Evolutionary conservation across 139 green algal genomes (phyloP).

Genomic region (Nannochloris sp.): DNA sequence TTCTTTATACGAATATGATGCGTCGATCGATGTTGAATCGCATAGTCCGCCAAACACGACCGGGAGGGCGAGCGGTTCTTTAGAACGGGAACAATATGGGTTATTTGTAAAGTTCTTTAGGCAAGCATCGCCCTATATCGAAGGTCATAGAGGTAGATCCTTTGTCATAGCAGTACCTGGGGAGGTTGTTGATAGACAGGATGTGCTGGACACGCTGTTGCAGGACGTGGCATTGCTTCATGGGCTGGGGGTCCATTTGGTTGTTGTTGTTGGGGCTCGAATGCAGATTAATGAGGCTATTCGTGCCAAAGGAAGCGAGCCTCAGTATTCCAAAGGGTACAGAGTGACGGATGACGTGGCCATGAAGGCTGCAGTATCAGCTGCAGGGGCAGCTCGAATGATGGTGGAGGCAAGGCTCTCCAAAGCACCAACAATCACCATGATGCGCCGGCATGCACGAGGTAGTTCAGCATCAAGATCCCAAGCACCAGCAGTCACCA

Average conservation of each 20-base stretch:
- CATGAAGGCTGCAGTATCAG: slow-evolving; percentile 27
- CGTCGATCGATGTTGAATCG: too few species aligned
- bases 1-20: too few species aligned
- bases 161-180: slow-evolving; percentile 94
- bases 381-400: slow-evolving; percentile 34
- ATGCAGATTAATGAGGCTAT: slow-evolving; percentile 37
- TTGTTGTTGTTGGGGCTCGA: slow-evolving; percentile 75
- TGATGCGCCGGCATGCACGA: slow-evolving; percentile 22
- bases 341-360: slow-evolving; percentile 60
- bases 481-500: slow-evolving; percentile 25
- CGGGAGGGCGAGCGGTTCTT: slow-evolving; percentile 22
- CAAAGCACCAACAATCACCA: slow-evolving; percentile 34
- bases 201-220: slow-evolving; percentile 22
- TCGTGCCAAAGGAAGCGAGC: slow-evolving; percentile 7
- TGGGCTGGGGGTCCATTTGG: slow-evolving; percentile 73
- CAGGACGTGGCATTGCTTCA: slow-evolving; percentile 82
- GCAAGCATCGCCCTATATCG: slow-evolving; percentile 83
- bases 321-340: slow-evolving; percentile 57
- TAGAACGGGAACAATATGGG: slow-evolving; percentile 24
- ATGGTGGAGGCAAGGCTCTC: slow-evolving; percentile 75
- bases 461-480: slow-evolving; percentile 17
- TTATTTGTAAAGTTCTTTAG: slow-evolving; percentile 39
- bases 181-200: slow-evolving; percentile 34
- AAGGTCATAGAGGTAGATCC: slow-evolving; percentile 67
- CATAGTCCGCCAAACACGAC: too few species aligned